Base-by-base conservation (phyloP, 768 basidiomycete species). In the Erythrobasidium yunnanense region DNA sequence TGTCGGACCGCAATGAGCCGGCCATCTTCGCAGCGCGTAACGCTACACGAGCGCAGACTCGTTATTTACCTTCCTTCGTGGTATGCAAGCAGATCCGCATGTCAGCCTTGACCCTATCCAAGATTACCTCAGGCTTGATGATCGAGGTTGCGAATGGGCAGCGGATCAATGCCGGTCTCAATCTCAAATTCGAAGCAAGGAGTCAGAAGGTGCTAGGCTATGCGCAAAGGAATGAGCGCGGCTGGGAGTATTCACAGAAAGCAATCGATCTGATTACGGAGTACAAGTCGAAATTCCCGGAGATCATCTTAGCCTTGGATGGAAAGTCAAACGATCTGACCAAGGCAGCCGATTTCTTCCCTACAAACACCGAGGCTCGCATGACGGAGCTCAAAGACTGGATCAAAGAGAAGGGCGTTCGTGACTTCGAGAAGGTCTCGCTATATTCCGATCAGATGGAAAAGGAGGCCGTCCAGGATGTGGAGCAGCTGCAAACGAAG, bases 121-220 rank as follows among this genome's bases (percentile, higher is more conserved):
- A 85, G 76, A 88, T 99, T 70, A 88, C 90, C 0, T 92, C 93
- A 11, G 93, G 88, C 73, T 85, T 96, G 73, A 85, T 96, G 84
- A 88, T 96, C 20, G 76, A 89, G 65, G 83, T 82, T 0, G 78
- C 81, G 0, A 89, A 89, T 72, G 81, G 81, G 7, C 80, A 82
- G 66, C 96, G 95, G 78, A 82, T 81, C 62, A 97, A 99, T 74
- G 77, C 97, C 30, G 95, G 95, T 1, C 81, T 99, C 45, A 89
- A 88, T 74, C 82, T 99, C 70, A 99, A 99, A 75, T 99, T 95
- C 69, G 95, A 99, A 73, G 87, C 84, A 13, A 97, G 95, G 77
- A 82, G 84, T 8, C 76, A 90, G 71, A 99, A 97, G 77, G 95
- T 99, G 1, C 80, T 95, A 49, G 87, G 88, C 68, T 96, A 95